These are phyloP conservation scores for Geotrichum siamense DNA, from an alignment of 1,139 yeast genomes.

Conservation along the genomic window DNA sequence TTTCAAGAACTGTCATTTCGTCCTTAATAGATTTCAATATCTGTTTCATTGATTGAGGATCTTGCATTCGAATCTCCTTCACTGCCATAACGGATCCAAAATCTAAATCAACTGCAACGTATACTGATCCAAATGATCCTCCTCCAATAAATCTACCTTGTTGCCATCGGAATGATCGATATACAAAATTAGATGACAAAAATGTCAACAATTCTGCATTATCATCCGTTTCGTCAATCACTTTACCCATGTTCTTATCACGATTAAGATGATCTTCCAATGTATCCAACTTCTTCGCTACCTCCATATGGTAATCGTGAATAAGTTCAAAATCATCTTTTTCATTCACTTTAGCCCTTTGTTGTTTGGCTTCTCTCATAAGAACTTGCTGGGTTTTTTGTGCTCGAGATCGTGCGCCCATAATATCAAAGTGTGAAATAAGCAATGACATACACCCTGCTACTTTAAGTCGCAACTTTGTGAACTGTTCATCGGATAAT, in stretches of 20 bases:
- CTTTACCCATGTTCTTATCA: conserved; percentile 68
- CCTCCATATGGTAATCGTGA: conserved; percentile 49
- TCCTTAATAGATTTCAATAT: conserved; percentile 86
- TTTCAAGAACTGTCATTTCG: conserved; percentile 93
- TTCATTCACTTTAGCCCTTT: background rate
- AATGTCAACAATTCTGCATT: conserved; percentile 83
- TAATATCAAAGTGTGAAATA: conserved; percentile 92
- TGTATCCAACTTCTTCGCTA: conserved; percentile 49
- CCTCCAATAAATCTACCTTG: conserved; percentile 92
- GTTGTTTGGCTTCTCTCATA: conserved; percentile 15
- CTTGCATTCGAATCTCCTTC: conserved; percentile 87
- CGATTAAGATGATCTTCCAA: conserved; percentile 45
- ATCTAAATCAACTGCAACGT: conserved; percentile 83
- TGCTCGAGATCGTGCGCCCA: conserved; percentile 94
- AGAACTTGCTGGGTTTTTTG: conserved; percentile 39
- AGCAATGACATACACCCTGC: conserved; percentile 91
- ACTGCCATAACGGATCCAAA: conserved; percentile 97
- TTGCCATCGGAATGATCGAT: conserved; percentile 93
- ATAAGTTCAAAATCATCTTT: conserved; percentile 55
- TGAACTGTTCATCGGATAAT: conserved; percentile 69
- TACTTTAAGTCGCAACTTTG: conserved; percentile 66
- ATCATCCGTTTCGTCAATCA: conserved; percentile 76
- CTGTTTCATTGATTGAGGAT: conserved; percentile 74
- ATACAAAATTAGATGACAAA: conserved; percentile 82
- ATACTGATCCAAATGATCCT: conserved; percentile 93